Percentiles rank a stretch among this genome's conserved stretches.
These are phyloP conservation scores for Exserohilum rostratum DNA, from an alignment of 2,329 filamentous ascomycete species.

Conservation along the genomic window DNA sequence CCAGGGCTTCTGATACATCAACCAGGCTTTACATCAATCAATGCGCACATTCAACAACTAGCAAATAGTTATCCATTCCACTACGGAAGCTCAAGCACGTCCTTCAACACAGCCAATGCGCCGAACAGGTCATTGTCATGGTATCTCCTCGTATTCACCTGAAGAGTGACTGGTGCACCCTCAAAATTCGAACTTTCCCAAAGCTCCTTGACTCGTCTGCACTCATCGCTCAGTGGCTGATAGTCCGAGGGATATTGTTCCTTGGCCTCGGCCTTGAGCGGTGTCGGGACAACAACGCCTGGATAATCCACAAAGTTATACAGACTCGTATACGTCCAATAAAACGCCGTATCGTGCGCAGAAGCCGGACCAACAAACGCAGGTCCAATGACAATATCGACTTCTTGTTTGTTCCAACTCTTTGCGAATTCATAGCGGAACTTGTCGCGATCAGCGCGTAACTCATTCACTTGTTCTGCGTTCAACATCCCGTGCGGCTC, in stretches of 20 bases:
- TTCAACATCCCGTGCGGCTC: slow-evolving; percentile 13
- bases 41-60: not conserved
- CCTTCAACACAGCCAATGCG: slow-evolving; percentile 23
- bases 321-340: slow-evolving; percentile 30
- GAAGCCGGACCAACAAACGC: slow-evolving; percentile 28
- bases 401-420: slow-evolving; percentile 26
- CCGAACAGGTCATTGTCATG: slow-evolving; percentile 31
- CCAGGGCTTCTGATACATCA: not conserved
- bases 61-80: not conserved
- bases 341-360: slow-evolving; percentile 27
- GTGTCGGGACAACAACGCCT: slow-evolving; percentile 26
- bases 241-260: slow-evolving; percentile 24
- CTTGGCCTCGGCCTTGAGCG: slow-evolving; percentile 13
- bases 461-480: slow-evolving; percentile 18
- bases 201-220: slow-evolving; percentile 24
- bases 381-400: slow-evolving; percentile 29
- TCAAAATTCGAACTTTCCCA: slow-evolving; percentile 27
- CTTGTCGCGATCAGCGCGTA: slow-evolving; percentile 16
- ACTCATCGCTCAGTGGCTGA: slow-evolving; percentile 24
- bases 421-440: slow-evolving; percentile 21
- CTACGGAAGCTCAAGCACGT: slow-evolving; percentile 20
- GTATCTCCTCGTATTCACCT: slow-evolving; percentile 28
- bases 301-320: slow-evolving; percentile 32
- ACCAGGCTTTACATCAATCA: not conserved
- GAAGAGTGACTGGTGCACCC: slow-evolving; percentile 29